A percentile compares a stretch with the other conserved stretches of the same genome.
Conservation (phyloP, 768 basidiomycete species). For the Strobilomyces dryophilus region DNA sequence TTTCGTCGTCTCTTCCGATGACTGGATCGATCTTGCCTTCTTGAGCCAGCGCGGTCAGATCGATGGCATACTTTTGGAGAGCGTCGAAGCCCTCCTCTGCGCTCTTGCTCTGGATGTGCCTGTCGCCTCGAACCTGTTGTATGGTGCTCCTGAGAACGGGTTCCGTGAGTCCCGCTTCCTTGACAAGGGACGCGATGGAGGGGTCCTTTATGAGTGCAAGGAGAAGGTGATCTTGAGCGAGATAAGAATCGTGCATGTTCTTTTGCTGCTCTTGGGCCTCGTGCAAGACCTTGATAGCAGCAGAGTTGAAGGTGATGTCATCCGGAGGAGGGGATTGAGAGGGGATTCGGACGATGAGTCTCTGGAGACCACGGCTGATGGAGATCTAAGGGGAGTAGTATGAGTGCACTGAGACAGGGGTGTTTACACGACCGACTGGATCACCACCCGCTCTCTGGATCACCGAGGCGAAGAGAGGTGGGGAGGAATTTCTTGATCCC, state of each 20-base stretch:
- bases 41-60: slow-evolving; percentile 82
- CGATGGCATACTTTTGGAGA: slow-evolving; percentile 81
- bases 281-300: slow-evolving; percentile 58
- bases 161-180: slow-evolving; percentile 71
- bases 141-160: slow-evolving; percentile 71
- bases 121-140: slow-evolving; percentile 76
- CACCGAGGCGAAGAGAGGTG: slow-evolving; percentile 72
- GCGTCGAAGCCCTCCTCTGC: slow-evolving; percentile 95
- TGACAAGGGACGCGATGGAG: slow-evolving; percentile 62
- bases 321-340: slow-evolving; percentile 84
- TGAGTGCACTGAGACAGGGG: not conserved
- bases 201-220: slow-evolving; percentile 79
- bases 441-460: slow-evolving; percentile 85
- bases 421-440: slow-evolving; percentile 44
- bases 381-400: slow-evolving; percentile 33
- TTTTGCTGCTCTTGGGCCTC: slow-evolving; percentile 78
- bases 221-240: slow-evolving; percentile 90
- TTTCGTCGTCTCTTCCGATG: slow-evolving; percentile 90
- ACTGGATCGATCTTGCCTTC: slow-evolving; percentile 96
- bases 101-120: slow-evolving; percentile 77
- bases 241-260: slow-evolving; percentile 85
- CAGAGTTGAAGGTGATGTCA: slow-evolving; percentile 60
- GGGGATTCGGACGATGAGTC: slow-evolving; percentile 75
- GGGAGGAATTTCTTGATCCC: slow-evolving; percentile 28
- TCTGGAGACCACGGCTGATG: slow-evolving; percentile 71